These are phyloP conservation scores for Chimonanthus praecox DNA, from an alignment of 164 flowering plant genomes.

Conservation along the genomic window DNA sequence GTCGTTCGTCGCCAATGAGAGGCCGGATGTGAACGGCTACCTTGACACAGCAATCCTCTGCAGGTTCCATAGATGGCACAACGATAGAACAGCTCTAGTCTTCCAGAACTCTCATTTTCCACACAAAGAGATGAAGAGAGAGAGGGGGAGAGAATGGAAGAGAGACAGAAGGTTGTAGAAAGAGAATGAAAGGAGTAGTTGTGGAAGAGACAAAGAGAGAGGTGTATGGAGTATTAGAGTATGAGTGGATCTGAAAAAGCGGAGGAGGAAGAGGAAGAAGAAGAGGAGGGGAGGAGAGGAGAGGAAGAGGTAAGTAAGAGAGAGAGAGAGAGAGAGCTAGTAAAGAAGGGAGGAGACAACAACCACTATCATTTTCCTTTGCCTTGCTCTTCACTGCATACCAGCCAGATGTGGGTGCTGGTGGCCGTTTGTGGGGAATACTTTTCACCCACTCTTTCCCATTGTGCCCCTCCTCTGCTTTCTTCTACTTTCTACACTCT, in stretches of 20 bases:
- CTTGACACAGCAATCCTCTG: constrained; percentile 91
- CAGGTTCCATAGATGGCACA: constrained; percentile 7
- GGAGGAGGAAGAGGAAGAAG: constrained; percentile 8
- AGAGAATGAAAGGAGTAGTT: constrained; percentile 29
- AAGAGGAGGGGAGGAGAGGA: neutral
- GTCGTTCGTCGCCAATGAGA: constrained; percentile 75
- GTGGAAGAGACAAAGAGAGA: constrained; percentile 27
- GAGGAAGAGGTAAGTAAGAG: neutral
- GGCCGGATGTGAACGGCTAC: constrained; percentile 93
- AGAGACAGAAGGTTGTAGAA: constrained; percentile 1
- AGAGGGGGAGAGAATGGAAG: neutral
- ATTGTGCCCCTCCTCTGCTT: constrained; percentile 19
- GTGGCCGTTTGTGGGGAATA: constrained; percentile 13
- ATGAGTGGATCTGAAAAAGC: constrained; percentile 11
- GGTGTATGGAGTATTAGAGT: neutral
- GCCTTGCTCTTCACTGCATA: constrained; percentile 58
- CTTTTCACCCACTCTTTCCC: constrained; percentile 49
- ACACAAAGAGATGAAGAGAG: constrained; percentile 1
- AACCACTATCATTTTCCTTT: constrained; percentile 63
- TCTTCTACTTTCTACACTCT: neutral
- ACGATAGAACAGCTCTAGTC: neutral
- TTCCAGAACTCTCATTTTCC: constrained; percentile 10
- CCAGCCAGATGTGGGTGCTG: constrained; percentile 17
- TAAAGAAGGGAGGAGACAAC: constrained; percentile 30
- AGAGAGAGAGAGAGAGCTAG: neutral